Conservation (phyloP, 2,329 filamentous ascomycete species). For the Pseudogymnoascus pannorum region DNA sequence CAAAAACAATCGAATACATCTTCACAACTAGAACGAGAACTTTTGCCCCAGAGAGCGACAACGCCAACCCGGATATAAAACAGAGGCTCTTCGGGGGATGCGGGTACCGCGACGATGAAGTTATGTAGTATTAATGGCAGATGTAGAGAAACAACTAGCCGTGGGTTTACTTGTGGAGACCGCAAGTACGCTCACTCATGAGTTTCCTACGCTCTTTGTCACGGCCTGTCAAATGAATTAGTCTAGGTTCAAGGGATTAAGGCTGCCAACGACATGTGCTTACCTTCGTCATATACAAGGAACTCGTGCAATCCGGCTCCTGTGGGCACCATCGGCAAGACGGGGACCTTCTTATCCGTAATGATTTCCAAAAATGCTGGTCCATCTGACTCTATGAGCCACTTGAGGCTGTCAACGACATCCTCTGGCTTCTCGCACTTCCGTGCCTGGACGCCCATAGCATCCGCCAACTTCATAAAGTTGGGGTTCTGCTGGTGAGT, state of each 20-base stretch:
- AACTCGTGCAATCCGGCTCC: constrained; percentile 89
- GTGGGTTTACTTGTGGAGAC: constrained; percentile 36
- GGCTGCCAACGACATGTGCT: constrained; percentile 27
- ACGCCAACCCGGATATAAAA: constrained; percentile 7
- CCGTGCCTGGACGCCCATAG: constrained; percentile 78
- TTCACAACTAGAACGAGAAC: constrained; percentile 8
- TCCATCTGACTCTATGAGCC: constrained; percentile 85
- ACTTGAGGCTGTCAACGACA: constrained; percentile 69
- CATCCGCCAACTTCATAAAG: constrained; percentile 86
- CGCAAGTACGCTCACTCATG: constrained; percentile 56
- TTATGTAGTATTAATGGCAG: constrained; percentile 9
- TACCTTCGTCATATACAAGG: constrained; percentile 75
- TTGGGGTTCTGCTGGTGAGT: constrained; percentile 95
- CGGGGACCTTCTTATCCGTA: constrained; percentile 85
- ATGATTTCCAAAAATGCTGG: constrained; percentile 88
- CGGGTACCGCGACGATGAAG: constrained; percentile 3
- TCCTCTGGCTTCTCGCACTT: constrained; percentile 69
- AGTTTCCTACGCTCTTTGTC: constrained; percentile 59
- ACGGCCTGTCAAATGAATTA: constrained; percentile 47
- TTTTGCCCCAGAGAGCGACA: constrained; percentile 8
- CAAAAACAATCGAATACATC: constrained; percentile 1
- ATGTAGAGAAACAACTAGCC: neutral
- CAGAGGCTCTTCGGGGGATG: constrained; percentile 6
- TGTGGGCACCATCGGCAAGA: constrained; percentile 94
- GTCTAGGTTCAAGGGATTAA: constrained; percentile 19